Percentiles rank a stretch among this genome's conserved stretches.
Conservation (phyloP, 371 early-diverging fungal genomes). For the Mucor racemosus region DNA sequence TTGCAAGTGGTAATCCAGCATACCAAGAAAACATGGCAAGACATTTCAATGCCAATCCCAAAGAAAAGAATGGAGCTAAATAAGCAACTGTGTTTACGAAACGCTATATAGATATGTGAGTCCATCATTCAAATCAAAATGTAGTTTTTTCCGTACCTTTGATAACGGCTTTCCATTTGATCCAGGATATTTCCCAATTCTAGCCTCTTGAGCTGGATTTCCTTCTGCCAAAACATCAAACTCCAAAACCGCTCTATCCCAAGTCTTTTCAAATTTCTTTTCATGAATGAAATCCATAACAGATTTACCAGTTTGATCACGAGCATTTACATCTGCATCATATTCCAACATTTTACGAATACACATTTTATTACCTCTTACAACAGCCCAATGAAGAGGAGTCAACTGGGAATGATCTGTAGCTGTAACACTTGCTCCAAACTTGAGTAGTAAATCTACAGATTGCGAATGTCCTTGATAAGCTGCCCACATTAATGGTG, state of each 20-base stretch:
- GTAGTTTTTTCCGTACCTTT: constrained; percentile 34
- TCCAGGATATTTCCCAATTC: constrained; percentile 42
- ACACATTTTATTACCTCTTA: constrained; percentile 48
- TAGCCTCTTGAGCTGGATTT: constrained; percentile 30
- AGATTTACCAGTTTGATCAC: constrained; percentile 48
- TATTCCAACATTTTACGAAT: constrained; percentile 57
- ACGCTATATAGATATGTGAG: constrained; percentile 33
- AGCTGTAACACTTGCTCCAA: constrained; percentile 71
- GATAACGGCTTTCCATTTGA: constrained; percentile 38
- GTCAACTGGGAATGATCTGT: constrained; percentile 79
- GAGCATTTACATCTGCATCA: constrained; percentile 56
- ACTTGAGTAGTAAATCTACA: constrained; percentile 69
- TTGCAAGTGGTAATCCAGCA: constrained; percentile 70
- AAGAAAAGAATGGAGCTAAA: constrained; percentile 68
- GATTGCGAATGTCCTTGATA: constrained; percentile 82
- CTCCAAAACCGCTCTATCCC: constrained; percentile 54
- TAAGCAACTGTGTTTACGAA: constrained; percentile 70
- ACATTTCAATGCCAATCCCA: constrained; percentile 63
- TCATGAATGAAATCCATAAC: constrained; percentile 58
- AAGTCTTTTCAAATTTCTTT: constrained; percentile 41
- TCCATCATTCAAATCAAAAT: not conserved
- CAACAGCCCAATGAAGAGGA: constrained; percentile 83
- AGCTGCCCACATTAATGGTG: constrained; percentile 94
- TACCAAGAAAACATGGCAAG: constrained; percentile 78
- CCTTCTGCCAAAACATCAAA: constrained; percentile 52